Evolutionary conservation across 495 filamentous ascomycete genomes (phyloP).

Genomic region (Talaromyces adpressus): DNA sequence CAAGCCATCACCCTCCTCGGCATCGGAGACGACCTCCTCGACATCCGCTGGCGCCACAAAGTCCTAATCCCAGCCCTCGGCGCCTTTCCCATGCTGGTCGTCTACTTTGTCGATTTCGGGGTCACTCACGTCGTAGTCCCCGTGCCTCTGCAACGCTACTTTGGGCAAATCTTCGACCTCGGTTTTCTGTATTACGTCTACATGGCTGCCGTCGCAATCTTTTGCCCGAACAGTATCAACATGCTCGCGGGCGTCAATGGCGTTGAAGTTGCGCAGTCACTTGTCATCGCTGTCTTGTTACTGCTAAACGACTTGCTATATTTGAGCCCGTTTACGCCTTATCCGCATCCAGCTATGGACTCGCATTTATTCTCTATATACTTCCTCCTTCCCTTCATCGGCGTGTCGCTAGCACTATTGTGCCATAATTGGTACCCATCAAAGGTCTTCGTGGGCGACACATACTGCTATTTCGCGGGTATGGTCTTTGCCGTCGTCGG

Average conservation of each 20-base stretch:
- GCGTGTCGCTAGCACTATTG: slow-evolving; percentile 80
- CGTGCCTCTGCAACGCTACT: slow-evolving; percentile 69
- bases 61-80: slow-evolving; percentile 94
- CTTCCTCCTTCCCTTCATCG: slow-evolving; percentile 88
- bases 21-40: slow-evolving; percentile 92
- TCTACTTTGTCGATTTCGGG: slow-evolving; percentile 97
- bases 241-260: slow-evolving; percentile 97
- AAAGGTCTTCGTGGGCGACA: slow-evolving; percentile 93
- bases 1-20: slow-evolving; percentile 86
- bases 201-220: slow-evolving; percentile 92
- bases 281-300: slow-evolving; percentile 81
- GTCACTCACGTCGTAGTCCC: slow-evolving; percentile 93
- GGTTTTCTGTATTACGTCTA: slow-evolving; percentile 91
- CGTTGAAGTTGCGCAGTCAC: slow-evolving; percentile 89
- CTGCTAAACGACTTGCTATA: slow-evolving; percentile 84
- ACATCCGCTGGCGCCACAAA: slow-evolving; percentile 98
- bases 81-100: slow-evolving; percentile 85
- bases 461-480: slow-evolving; percentile 98
- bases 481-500: slow-evolving; percentile 98
- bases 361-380: slow-evolving; percentile 94
- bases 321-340: slow-evolving; percentile 52
- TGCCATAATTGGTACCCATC: slow-evolving; percentile 96
- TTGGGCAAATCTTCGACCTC: slow-evolving; percentile 76
- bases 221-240: slow-evolving; percentile 97
- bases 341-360: slow-evolving; percentile 89